phyloP scores from a whole-genome alignment of 1,284 basidiomycete species.

The Apiotrichum akiyoshidainum region DNA sequence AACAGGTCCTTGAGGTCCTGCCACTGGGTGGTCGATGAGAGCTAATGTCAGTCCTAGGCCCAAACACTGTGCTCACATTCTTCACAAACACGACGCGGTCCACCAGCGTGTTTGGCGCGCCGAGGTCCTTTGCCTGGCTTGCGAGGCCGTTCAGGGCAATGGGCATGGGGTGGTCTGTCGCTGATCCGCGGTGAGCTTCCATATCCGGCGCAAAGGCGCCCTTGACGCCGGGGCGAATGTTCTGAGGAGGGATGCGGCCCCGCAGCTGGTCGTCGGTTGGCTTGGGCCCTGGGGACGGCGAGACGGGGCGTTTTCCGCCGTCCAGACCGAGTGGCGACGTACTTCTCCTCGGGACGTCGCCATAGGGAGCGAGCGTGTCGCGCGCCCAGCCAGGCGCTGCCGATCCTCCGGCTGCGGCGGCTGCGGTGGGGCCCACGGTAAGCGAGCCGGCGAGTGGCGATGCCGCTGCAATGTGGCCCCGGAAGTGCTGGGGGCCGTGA shows the following conservation, averaged over 20 bases:
- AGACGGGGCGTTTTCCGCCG: background rate
- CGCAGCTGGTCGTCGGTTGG: constrained; percentile 9
- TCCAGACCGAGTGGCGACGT: constrained; percentile 13
- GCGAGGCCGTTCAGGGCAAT: constrained; percentile 36
- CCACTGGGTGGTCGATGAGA: constrained; percentile 97
- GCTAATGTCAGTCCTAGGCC: constrained; percentile 53
- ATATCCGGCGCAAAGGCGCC: constrained; percentile 4
- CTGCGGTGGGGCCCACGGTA: constrained; percentile 13
- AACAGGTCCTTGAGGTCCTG: constrained; percentile 94
- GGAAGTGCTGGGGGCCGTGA: constrained; percentile 17
- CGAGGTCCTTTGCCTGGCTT: constrained; percentile 37
- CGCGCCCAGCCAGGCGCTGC: background rate
- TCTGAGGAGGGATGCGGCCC: background rate
- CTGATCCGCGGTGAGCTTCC: background rate
- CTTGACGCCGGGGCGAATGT: constrained; percentile 1
- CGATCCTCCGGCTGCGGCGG: background rate
- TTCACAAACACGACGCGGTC: constrained; percentile 65
- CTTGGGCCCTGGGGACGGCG: constrained; percentile 1
- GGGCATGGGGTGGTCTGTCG: constrained; percentile 6
- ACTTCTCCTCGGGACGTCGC: constrained; percentile 3
- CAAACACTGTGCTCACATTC: constrained; percentile 53
- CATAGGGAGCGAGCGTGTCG: background rate
- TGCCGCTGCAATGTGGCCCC: constrained; percentile 12
- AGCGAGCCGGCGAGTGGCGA: constrained; percentile 46
- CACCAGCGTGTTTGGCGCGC: constrained; percentile 39